A percentile compares a stretch with the other conserved stretches of the same genome.
These are phyloP conservation scores for Phytophthora chlamydospora DNA, from an alignment of 352 stramenopile species.

Conservation along the genomic window DNA sequence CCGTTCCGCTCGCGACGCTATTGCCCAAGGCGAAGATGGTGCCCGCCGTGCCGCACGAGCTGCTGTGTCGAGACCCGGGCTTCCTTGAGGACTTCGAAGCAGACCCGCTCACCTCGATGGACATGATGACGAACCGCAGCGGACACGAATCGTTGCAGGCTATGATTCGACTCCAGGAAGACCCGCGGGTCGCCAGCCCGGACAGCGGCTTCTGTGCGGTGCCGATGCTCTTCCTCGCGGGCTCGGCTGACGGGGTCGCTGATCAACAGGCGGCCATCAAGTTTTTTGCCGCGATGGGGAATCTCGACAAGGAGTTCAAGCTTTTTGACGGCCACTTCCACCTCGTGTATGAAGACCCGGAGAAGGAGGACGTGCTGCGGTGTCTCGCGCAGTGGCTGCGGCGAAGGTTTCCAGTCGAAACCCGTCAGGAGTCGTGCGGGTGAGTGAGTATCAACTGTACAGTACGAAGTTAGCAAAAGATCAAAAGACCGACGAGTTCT, in stretches of 20 bases:
- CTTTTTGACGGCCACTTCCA: conserved; percentile 63
- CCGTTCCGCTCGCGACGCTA: conserved; percentile 31
- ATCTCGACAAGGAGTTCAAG: conserved; percentile 67
- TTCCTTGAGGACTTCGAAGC: conserved; percentile 42
- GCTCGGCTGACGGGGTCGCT: conserved; percentile 51
- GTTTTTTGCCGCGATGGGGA: conserved; percentile 54
- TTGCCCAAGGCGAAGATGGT: conserved; percentile 41
- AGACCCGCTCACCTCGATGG: conserved; percentile 43
- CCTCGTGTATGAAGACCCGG: conserved; percentile 63
- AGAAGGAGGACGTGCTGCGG: conserved; percentile 54
- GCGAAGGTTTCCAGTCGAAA: conserved; percentile 30
- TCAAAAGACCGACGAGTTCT: too few species aligned
- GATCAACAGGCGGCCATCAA: conserved; percentile 46
- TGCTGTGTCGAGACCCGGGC: conserved; percentile 42
- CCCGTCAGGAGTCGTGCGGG: too few species aligned
- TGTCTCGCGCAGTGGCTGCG: conserved; percentile 50
- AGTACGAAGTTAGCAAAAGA: too few species aligned
- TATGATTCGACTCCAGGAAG: conserved; percentile 43
- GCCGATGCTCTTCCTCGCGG: conserved; percentile 46
- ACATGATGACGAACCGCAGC: conserved; percentile 45
- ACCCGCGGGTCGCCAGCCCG: conserved; percentile 25
- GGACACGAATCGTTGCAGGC: conserved; percentile 43
- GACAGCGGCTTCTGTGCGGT: conserved; percentile 33
- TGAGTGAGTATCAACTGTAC: too few species aligned
- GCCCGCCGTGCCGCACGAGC: conserved; percentile 38